Evolutionary conservation across 352 stramenopile genomes (phyloP).

Genomic region (Globisporangium perplexum): DNA sequence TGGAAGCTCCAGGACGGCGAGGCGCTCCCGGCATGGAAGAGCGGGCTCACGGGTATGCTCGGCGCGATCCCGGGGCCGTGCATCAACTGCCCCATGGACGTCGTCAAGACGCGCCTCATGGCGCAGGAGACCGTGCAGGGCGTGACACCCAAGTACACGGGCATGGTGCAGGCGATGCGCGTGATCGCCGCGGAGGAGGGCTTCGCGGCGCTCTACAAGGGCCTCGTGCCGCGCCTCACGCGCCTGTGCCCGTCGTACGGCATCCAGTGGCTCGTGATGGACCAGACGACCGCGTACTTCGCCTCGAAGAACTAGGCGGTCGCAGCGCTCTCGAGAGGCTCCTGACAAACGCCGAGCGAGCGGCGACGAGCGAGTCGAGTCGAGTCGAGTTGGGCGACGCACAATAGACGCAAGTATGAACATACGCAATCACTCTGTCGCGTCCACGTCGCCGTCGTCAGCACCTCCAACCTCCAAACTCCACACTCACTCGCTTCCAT

Average conservation of each 20-base stretch:
- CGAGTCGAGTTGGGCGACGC: no score
- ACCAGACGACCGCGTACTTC: slow-evolving; percentile 75
- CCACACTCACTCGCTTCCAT: no score
- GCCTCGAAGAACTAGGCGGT: slow-evolving; percentile 22
- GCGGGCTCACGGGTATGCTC: slow-evolving; percentile 91
- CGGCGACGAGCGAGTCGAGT: no score
- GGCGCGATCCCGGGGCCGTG: slow-evolving; percentile 81
- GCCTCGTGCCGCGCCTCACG: slow-evolving; percentile 93
- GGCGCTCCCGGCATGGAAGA: slow-evolving; percentile 92
- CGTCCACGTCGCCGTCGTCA: no score
- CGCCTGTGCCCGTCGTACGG: slow-evolving; percentile 84
- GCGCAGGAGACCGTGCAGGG: slow-evolving; percentile 85
- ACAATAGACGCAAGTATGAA: neutral
- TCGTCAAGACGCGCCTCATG: slow-evolving; percentile 96
- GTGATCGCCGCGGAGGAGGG: slow-evolving; percentile 95
- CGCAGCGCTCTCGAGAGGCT: neutral
- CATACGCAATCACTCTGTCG: no score
- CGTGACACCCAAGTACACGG: slow-evolving; percentile 92
- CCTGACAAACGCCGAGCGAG: no score
- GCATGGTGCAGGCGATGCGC: slow-evolving; percentile 87
- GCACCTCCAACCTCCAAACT: no score
- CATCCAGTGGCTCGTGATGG: slow-evolving; percentile 87
- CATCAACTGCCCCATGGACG: slow-evolving; percentile 91
- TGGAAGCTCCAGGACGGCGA: slow-evolving; percentile 84
- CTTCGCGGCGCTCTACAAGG: slow-evolving; percentile 94